Conservation (phyloP, 192 early-diverging fungal species). For the Dispira parvispora region DNA sequence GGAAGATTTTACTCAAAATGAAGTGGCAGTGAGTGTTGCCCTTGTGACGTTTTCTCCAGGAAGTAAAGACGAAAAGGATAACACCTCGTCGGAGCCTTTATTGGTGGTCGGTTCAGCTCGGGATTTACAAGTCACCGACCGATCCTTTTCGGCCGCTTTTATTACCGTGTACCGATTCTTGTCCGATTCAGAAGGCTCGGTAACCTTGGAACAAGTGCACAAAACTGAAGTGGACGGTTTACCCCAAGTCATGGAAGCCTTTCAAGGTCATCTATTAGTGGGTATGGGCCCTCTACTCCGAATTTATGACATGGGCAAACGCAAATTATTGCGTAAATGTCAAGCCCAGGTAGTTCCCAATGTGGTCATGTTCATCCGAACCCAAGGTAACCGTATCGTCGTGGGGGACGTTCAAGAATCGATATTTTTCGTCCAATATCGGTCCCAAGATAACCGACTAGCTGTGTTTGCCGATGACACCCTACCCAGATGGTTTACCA, state of each 20-base stretch:
- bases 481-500: conserved; percentile 70
- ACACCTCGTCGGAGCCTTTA: conserved; percentile 16
- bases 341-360: conserved; percentile 57
- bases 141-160: conserved; percentile 46
- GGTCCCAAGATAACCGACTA: conserved; percentile 59
- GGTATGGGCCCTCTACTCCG: conserved; percentile 71
- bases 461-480: conserved; percentile 87
- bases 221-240: conserved; percentile 56
- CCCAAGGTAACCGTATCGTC: conserved; percentile 67
- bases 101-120: conserved; percentile 74
- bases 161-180: conserved; percentile 59
- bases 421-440: conserved; percentile 56
- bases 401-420: conserved; percentile 82
- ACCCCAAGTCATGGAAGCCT: conserved; percentile 63
- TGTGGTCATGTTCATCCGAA: conserved; percentile 49
- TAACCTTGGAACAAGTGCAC: conserved; percentile 60
- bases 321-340: conserved; percentile 77
- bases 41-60: conserved; percentile 39
- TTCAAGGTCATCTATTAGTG: conserved; percentile 81
- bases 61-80: conserved; percentile 24
- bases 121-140: conserved; percentile 48
- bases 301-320: conserved; percentile 85
- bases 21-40: conserved; percentile 66
- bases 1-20: conserved; percentile 66
- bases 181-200: conserved; percentile 20